Base-by-base conservation (phyloP, 345 rosid genomes). In the Passiflora organensis region DNA sequence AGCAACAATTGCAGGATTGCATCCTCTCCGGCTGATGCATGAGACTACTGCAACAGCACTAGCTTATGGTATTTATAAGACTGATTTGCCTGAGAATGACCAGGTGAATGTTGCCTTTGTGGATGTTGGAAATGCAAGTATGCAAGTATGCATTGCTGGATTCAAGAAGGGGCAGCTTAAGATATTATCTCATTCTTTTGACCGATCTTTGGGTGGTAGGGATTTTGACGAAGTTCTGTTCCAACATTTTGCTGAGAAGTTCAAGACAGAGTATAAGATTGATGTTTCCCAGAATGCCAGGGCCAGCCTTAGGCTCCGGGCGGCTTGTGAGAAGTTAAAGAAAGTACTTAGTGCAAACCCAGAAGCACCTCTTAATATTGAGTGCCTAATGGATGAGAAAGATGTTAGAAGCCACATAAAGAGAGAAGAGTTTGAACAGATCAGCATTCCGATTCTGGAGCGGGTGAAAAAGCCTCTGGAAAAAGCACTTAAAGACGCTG, bases 111-210 rank as follows among this genome's bases (percentile, higher is more conserved):
- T 93, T 32, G 97, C 91, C 1, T 86, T 93, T 68, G 84, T 93
- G 58, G 99, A 93, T 59, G 51, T 93, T 63, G 99, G 99, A 0
- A 94, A 93, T 34, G 81, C 97, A 23, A 86, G 91, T 60, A 78
- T 93, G 94, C 99, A 93, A 79, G 97, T 86, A 19, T 93, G 97
- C 72, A 89, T 93, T 73, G 93, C 85, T n/a, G 95, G 83, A 32
- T 89, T 84, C 68, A 89, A 81, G 56, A 89, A 84, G 48, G 96
- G 99, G n/a, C 68, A 60, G 63, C 69, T 83, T 84, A 83, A 67
- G 69, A 66, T 78, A 18, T 52, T 72, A 43, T 72, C 86, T 65
- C 90, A 48, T 48, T 22, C 51, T 19, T 48, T 48, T 48, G 51
- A 48, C 28, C 19, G 51, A 23, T 19, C 23, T 23, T 1, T 48